phyloP scores from a whole-genome alignment of 2,329 filamentous ascomycete species.

The Penicillium paneum region DNA sequence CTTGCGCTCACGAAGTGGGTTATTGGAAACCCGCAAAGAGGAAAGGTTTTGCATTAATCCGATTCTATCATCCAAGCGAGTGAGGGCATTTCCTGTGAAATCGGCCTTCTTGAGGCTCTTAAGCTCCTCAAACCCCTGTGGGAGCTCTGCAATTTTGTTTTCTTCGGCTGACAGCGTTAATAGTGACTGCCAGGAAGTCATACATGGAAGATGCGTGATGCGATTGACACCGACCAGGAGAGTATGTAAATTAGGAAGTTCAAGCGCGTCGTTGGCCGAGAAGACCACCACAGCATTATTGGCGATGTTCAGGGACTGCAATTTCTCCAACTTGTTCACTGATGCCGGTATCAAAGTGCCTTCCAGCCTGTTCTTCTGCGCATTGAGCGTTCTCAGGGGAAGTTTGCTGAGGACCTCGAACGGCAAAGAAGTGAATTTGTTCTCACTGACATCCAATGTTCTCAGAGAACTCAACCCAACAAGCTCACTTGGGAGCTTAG shows the following conservation, averaged over 20 bases:
- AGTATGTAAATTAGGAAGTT: conserved; percentile 68
- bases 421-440: conserved; percentile 68
- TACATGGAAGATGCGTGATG: conserved; percentile 67
- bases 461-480: conserved; percentile 67
- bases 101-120: conserved; percentile 71
- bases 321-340: conserved; percentile 56
- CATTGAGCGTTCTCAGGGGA: conserved; percentile 69
- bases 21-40: conserved; percentile 76
- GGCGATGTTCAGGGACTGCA: conserved; percentile 76
- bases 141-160: conserved; percentile 74
- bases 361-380: conserved; percentile 72
- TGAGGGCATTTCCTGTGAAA: conserved; percentile 81
- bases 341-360: conserved; percentile 67
- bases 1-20: conserved; percentile 84
- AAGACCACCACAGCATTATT: conserved; percentile 66
- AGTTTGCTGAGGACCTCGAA: conserved; percentile 66
- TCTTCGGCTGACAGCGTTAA: conserved; percentile 73
- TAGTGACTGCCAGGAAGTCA: conserved; percentile 71
- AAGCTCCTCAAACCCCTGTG: conserved; percentile 68
- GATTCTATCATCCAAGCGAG: conserved; percentile 69
- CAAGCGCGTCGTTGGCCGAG: conserved; percentile 50
- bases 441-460: conserved; percentile 75
- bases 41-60: conserved; percentile 74
- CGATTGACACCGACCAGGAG: conserved; percentile 79
- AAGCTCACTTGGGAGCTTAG: conserved; percentile 65